phyloP scores from a whole-genome alignment of 345 rosid species.

The Aquilaria sinensis region DNA sequence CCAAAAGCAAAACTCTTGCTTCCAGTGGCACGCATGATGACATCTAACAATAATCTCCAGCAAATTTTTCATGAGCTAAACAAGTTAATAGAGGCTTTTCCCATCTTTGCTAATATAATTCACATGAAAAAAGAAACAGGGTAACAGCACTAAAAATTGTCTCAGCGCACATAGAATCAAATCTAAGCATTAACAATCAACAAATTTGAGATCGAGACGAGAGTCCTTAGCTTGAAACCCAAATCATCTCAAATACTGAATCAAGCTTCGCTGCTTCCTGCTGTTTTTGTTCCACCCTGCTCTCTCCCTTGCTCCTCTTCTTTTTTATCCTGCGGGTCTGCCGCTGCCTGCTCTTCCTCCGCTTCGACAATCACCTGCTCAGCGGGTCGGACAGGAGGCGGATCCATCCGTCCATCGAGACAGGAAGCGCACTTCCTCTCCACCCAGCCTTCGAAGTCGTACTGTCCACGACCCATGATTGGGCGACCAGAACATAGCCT shows the following conservation, averaged over 20 bases:
- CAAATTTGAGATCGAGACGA: too few relatives aligned
- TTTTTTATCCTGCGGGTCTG: slow-evolving; percentile 16
- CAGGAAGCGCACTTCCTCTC: slow-evolving; percentile 66
- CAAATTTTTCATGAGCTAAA: too few relatives aligned
- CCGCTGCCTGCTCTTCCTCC: slow-evolving; percentile 16
- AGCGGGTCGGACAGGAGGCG: slow-evolving; percentile 23
- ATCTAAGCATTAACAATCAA: too few relatives aligned
- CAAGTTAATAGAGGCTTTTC: too few relatives aligned
- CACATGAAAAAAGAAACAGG: too few relatives aligned
- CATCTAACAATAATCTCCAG: too few relatives aligned
- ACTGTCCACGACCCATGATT: slow-evolving; percentile 44
- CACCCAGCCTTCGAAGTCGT: slow-evolving; percentile 63
- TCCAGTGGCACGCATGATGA: too few relatives aligned
- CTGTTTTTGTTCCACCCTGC: slow-evolving; percentile 12
- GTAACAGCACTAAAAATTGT: too few relatives aligned
- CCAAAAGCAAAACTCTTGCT: too few relatives aligned
- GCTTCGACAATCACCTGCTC: slow-evolving; percentile 19
- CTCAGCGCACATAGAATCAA: too few relatives aligned
- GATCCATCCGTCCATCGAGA: slow-evolving; percentile 40
- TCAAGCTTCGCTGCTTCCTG: slow-evolving; percentile 22
- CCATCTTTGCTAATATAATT: too few relatives aligned
- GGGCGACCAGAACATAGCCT: slow-evolving; percentile 56
- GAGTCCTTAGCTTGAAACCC: neutral
- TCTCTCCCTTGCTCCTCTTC: slow-evolving; percentile 19
- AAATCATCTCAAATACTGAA: neutral